Conservation (phyloP, 2,329 filamentous ascomycete species). For the Fusarium protoensiforme region DNA sequence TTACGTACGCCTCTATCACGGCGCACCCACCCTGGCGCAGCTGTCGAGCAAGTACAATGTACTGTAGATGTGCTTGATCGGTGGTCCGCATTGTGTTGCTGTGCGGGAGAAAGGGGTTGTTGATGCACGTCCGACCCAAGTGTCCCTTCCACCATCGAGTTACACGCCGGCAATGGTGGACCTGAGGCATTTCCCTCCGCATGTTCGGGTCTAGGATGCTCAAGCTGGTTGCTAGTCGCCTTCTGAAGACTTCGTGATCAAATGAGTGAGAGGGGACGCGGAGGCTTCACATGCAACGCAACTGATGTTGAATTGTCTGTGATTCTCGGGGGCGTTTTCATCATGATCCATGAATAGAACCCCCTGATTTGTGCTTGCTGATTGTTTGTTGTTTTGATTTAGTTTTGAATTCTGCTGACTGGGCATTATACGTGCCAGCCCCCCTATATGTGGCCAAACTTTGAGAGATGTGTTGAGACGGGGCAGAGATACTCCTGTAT, state of each 20-base stretch:
- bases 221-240: not conserved
- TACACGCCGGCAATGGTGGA: constrained; percentile 34
- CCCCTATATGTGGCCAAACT: not conserved
- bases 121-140: constrained; percentile 22
- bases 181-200: constrained; percentile 50
- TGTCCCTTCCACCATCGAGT: constrained; percentile 16
- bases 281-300: not conserved
- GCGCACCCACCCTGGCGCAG: constrained; percentile 35
- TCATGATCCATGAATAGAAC: not conserved
- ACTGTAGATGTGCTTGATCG: constrained; percentile 20
- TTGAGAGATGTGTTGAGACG: not conserved
- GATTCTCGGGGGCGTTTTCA: not conserved
- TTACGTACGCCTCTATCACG: constrained; percentile 29
- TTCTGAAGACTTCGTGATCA: not conserved
- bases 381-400: not conserved
- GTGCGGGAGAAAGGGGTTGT: constrained; percentile 37
- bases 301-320: not conserved
- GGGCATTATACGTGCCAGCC: not conserved
- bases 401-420: not conserved
- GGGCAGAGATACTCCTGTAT: not conserved
- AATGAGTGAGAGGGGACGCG: not conserved
- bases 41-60: constrained; percentile 26
- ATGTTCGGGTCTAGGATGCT: constrained; percentile 27
- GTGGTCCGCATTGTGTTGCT: constrained; percentile 14
- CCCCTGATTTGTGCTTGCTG: not conserved